phyloP scores from a whole-genome alignment of 306 rosid species.

The Lablab purpureus region DNA sequence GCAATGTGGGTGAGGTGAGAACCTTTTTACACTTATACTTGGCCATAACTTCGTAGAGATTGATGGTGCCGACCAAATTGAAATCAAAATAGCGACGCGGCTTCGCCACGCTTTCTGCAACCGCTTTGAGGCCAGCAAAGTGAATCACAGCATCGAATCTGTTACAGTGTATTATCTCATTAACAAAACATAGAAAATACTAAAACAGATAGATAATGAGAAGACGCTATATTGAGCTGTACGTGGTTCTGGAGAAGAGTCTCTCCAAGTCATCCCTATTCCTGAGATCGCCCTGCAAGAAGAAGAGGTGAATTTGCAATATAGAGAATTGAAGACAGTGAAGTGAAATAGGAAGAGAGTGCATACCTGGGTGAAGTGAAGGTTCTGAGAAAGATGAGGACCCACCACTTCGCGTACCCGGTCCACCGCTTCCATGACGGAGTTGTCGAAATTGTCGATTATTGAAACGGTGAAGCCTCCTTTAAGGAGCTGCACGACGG shows the following conservation, averaged over 20 bases:
- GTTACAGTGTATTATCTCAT: conserved; percentile 3
- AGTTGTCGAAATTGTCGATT: conserved; percentile 82
- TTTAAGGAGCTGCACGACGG: conserved; percentile 84
- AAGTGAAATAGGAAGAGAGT: not conserved
- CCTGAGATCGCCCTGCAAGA: conserved; percentile 77
- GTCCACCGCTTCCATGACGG: conserved; percentile 72
- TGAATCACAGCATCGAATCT: conserved; percentile 95
- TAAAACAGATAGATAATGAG: not conserved
- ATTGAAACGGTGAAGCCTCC: conserved; percentile 68
- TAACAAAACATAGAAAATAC: not conserved
- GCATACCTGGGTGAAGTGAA: conserved; percentile 68
- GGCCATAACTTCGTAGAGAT: conserved; percentile 84
- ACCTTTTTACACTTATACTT: conserved; percentile 88
- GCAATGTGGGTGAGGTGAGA: not conserved
- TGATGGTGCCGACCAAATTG: conserved; percentile 81
- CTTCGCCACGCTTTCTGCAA: conserved; percentile 81
- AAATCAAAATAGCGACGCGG: conserved; percentile 78
- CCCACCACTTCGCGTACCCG: conserved; percentile 79
- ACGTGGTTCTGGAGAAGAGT: conserved; percentile 74
- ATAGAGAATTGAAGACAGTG: not conserved
- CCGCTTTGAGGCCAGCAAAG: conserved; percentile 92
- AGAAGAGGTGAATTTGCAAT: not conserved
- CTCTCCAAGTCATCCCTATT: conserved; percentile 80
- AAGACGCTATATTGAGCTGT: not conserved
- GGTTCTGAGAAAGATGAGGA: conserved; percentile 73